These are phyloP conservation scores for Epichloe coenophiala DNA, from an alignment of 2,329 filamentous ascomycete genomes.

Conservation along the genomic window DNA sequence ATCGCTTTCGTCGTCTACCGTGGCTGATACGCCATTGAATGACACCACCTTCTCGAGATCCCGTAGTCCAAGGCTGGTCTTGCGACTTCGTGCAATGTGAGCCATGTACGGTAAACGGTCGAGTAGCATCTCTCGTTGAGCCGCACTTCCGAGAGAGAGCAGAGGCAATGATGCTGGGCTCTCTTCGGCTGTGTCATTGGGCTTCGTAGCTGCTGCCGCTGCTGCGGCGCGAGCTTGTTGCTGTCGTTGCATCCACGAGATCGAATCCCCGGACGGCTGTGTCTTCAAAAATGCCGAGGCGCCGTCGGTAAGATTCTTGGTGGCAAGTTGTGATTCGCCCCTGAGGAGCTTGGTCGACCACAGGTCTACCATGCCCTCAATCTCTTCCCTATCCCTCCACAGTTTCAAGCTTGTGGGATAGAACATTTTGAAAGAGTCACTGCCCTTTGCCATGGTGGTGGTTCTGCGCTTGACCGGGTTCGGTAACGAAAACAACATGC, in stretches of 20 bases:
- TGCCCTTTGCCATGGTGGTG: constrained; percentile 27
- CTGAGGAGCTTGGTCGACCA: constrained; percentile 51
- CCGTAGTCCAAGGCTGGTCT: constrained; percentile 29
- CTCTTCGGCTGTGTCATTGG: constrained; percentile 8
- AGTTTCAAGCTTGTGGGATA: constrained; percentile 76
- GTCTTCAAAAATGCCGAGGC: constrained; percentile 36
- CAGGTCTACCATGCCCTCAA: constrained; percentile 57
- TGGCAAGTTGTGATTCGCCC: constrained; percentile 30
- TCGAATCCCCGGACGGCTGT: constrained; percentile 16
- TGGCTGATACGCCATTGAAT: constrained; percentile 45
- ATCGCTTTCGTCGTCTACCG: constrained; percentile 28
- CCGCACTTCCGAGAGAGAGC: constrained; percentile 49
- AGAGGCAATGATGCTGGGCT: constrained; percentile 22
- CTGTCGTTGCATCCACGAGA: constrained; percentile 22
- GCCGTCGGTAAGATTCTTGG: constrained; percentile 28
- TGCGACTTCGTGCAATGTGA: constrained; percentile 40
- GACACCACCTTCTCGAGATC: constrained; percentile 56
- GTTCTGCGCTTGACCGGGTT: constrained; percentile 66
- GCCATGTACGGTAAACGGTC: constrained; percentile 80
- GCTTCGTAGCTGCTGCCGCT: constrained; percentile 4
- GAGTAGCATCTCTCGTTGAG: constrained; percentile 61
- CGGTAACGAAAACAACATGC: constrained; percentile 73
- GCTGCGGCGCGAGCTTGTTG: constrained; percentile 12
- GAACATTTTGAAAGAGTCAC: constrained; percentile 75
- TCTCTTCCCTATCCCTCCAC: constrained; percentile 73